Base-by-base conservation (phyloP, 129 eudicot species). In the Glebionis coronaria region DNA sequence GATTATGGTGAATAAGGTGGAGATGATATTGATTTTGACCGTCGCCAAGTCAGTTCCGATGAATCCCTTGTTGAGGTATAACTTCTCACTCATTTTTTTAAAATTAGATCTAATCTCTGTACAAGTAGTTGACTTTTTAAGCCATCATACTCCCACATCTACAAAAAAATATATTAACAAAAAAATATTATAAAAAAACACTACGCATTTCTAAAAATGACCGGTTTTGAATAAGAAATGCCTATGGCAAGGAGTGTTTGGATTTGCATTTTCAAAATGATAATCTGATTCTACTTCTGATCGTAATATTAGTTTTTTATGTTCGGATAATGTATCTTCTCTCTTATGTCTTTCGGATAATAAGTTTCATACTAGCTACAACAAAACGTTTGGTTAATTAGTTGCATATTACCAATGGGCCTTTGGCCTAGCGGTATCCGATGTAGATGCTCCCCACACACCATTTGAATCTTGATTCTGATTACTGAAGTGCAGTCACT, bases 11-110 rank as follows among this genome's bases (percentile, higher is more conserved):
- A 94, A 79, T 95, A 89, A 80, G 99, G 99, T 20, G 99, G 99
- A 44, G 99, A 94, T 80, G 99, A 94, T 61, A 94, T 94, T 71
- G 99, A 94, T 84, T 94, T 82, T 80, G 99, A 94, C 71, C 93
- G 99, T 5, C 82, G 97, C 61, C 99, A 94, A 73, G 90, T 94
- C 56, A 94, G 95, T 68, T 94, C 99, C 12, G 97, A 94, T 77
- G 97, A 89, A 69, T 82, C 90, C 70, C 68, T 75, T 45, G 67
- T 81, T 2, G 82, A 81, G 88, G 95, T 94, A 71, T 75, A 86
- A 57, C 55, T 16, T 20, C 45, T 54, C 45, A 6, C 49, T 56
- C 4, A 23, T 0, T 29, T 11, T n/a, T 60, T 25, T 38, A 42
- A 42, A 53, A 35, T 65, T 12, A 12, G 49, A 21, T 31, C 25